Percentiles rank a stretch among this genome's conserved stretches.
Evolutionary conservation across 305 asterid species (phyloP).

Genomic region (Plantago rigida): DNA sequence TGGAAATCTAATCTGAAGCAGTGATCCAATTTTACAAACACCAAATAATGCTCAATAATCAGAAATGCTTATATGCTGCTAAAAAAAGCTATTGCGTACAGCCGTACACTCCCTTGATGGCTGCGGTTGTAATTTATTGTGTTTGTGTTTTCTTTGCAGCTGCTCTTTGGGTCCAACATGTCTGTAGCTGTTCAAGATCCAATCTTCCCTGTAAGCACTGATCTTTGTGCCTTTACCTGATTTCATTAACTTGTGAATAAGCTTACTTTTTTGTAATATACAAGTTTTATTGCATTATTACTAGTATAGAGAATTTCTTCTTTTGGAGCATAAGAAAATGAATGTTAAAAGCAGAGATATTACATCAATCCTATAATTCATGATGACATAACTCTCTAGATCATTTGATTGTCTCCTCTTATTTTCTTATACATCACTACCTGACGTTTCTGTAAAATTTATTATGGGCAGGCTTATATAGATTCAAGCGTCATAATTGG

Average conservation of each 20-base stretch:
- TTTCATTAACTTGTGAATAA: slow-evolving; percentile 1
- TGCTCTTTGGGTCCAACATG: slow-evolving; percentile 68
- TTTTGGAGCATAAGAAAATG: background rate
- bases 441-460: background rate
- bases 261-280: background rate
- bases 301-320: background rate
- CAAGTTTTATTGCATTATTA: background rate
- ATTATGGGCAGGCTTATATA: slow-evolving; percentile 52
- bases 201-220: slow-evolving; percentile 53
- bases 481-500: slow-evolving; percentile 82
- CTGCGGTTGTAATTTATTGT: background rate
- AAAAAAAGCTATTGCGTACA: background rate
- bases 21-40: background rate
- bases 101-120: background rate
- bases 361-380: too few species aligned
- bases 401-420: too few species aligned
- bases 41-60: too few species aligned
- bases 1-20: too few species aligned
- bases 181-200: slow-evolving; percentile 79
- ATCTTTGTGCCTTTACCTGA: slow-evolving; percentile 5
- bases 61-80: background rate
- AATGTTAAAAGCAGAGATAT: background rate
- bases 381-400: too few species aligned
- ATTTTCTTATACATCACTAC: background rate
- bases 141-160: slow-evolving; percentile 35